Base-by-base conservation (phyloP, 768 basidiomycete genomes). In the Boletus rubroflammeus region DNA sequence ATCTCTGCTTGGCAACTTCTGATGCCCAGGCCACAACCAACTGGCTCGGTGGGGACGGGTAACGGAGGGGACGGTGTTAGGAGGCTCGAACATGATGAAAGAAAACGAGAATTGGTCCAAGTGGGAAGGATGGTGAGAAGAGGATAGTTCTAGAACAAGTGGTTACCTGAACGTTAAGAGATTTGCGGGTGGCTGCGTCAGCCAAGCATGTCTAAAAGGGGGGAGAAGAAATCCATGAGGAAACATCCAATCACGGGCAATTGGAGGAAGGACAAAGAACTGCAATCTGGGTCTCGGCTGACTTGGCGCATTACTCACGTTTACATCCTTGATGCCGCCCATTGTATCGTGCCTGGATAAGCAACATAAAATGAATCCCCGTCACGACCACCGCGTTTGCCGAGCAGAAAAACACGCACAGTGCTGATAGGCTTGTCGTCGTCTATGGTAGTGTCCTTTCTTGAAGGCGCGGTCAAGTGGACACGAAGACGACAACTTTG, bases 161-260 rank as follows among this genome's bases (percentile, higher is more conserved):
- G 61, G 66, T 72, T 67, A 70, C 69, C 70, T 70, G 70, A 61
- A 55, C 41, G 23, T 55, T 56, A 57, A 62, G 61, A 60, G 56
- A 65, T 55, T 58, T 62, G 49, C 53, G 52, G 21, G 68, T 70
- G 70, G 68, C 68, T 64, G 64, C 53, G 63, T 70, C 65, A 55
- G 61, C 62, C 56, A 61, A 62, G 44, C 47, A 35, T 49, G 43
- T 55, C 69, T 72, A 40, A 59, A 70, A 72, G 57, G 31, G 58
- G 64, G 47, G 59, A 60, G 47, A 59, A 53, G 19, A 35, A 46
- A 35, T 57, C 54, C 57, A 52, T 50, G 50, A 47, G 35, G 46
- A 60, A 59, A 21, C 15, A 46, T 25, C 36, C 46, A 40, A 62
- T 59, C 41, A 55, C 46, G 50, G 52, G 45, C 0, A 44, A 43